Percentiles rank a stretch among this genome's conserved stretches.
Conservation (phyloP, 179 eudicot species). For the Beta lomatogona region DNA sequence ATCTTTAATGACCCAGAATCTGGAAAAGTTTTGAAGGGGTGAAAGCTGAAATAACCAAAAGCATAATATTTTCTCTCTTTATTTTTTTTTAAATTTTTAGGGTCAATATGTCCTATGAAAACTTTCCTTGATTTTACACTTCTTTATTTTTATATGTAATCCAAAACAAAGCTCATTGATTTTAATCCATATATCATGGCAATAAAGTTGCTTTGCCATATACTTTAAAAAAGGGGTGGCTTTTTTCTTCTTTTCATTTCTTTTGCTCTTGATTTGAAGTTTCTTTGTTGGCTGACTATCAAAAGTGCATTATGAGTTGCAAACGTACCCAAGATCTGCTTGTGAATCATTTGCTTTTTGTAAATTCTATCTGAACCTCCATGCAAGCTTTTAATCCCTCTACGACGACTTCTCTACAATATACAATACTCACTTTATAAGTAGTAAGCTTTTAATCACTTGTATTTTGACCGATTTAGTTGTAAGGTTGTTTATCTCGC, state of each 20-base stretch:
- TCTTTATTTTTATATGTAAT: slow-evolving; percentile 6
- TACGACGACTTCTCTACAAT: not conserved
- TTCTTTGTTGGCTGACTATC: slow-evolving; percentile 33
- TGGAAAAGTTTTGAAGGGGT: slow-evolving; percentile 21
- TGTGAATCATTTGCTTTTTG: not conserved
- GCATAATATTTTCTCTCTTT: not conserved
- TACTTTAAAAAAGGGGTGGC: slow-evolving; percentile 29
- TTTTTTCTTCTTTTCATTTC: slow-evolving; percentile 12
- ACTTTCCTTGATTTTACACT: slow-evolving; percentile 2
- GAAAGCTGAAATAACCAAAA: slow-evolving; percentile 35
- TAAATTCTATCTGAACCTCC: not conserved
- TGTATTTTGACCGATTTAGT: too few relatives aligned
- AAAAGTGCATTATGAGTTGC: slow-evolving; percentile 24
- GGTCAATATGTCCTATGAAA: slow-evolving; percentile 24
- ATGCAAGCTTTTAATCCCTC: slow-evolving; percentile 11
- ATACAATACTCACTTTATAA: not conserved
- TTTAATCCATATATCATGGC: slow-evolving; percentile 36
- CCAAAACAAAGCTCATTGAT: slow-evolving; percentile 25
- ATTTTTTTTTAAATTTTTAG: not conserved
- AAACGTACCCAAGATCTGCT: slow-evolving; percentile 9
- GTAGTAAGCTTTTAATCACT: too few relatives aligned
- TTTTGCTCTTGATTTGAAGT: slow-evolving; percentile 35
- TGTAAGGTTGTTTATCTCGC: too few relatives aligned
- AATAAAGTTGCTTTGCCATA: slow-evolving; percentile 40
- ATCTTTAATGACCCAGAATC: slow-evolving; percentile 37